phyloP scores from a whole-genome alignment of 2,329 filamentous ascomycete genomes.

The Atkinsonella texensis region DNA sequence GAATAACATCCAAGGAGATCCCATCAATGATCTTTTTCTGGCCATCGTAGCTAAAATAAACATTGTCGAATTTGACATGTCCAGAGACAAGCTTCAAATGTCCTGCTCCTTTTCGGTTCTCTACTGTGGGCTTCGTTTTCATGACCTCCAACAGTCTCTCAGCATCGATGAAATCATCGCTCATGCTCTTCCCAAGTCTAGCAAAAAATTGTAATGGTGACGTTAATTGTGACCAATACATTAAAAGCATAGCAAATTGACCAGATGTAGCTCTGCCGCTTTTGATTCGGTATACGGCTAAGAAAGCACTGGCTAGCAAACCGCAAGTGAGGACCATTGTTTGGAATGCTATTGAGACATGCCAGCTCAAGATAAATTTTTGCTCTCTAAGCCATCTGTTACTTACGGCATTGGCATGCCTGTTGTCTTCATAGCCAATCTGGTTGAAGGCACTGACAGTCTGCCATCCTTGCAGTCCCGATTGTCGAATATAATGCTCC shows the following conservation, averaged over 20 bases:
- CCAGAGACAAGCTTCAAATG: conserved; percentile 40
- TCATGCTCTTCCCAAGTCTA: conserved; percentile 41
- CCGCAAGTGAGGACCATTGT: conserved; percentile 56
- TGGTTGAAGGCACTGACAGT: conserved; percentile 50
- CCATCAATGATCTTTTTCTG: conserved; percentile 45
- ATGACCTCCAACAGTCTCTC: conserved; percentile 47
- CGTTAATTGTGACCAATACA: conserved; percentile 64
- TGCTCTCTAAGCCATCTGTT: conserved; percentile 26
- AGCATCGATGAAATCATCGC: conserved; percentile 44
- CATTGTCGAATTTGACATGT: conserved; percentile 40
- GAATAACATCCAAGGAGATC: conserved; percentile 36
- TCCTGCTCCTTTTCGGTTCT: conserved; percentile 37
- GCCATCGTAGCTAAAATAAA: conserved; percentile 48
- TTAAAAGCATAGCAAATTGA: conserved; percentile 58
- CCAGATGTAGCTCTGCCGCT: conserved; percentile 48
- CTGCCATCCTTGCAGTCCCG: conserved; percentile 46
- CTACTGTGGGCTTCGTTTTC: conserved; percentile 42
- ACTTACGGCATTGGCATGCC: conserved; percentile 39
- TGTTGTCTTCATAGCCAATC: conserved; percentile 41
- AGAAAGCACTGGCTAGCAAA: conserved; percentile 49
- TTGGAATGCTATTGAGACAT: conserved; percentile 42
- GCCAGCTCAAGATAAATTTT: conserved; percentile 29
- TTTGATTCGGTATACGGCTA: conserved; percentile 54
- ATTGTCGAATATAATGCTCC: conserved; percentile 42
- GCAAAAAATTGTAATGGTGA: conserved; percentile 60